Conservation (phyloP, 1,284 basidiomycete genomes). For the Naganishia liquefaciens region DNA sequence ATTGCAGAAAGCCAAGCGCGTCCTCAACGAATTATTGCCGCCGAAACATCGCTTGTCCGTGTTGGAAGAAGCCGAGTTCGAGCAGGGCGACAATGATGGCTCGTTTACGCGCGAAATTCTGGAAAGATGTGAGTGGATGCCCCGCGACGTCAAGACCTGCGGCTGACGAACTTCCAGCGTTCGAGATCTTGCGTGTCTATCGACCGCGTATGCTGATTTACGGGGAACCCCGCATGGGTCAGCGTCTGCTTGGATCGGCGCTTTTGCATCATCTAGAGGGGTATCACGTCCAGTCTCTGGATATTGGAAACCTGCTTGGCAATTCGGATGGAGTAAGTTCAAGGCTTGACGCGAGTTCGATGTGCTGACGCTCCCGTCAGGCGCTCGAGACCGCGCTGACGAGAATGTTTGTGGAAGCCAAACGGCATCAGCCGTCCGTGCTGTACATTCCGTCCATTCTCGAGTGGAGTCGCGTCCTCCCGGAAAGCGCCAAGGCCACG, state of each 20-base stretch:
- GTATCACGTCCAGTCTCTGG: conserved; percentile 90
- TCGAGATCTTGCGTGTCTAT: conserved; percentile 87
- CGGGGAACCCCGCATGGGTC: conserved; percentile 85
- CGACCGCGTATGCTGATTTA: conserved; percentile 85
- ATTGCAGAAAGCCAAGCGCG: conserved; percentile 69
- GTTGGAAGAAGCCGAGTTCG: conserved; percentile 91
- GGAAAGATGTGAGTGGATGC: conserved; percentile 68
- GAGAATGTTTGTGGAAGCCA: conserved; percentile 96
- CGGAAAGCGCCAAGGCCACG: conserved; percentile 80
- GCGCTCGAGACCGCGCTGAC: conserved; percentile 90
- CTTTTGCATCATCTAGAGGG: conserved; percentile 92
- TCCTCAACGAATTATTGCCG: conserved; percentile 71
- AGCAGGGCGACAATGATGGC: conserved; percentile 66
- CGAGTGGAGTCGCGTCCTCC: conserved; percentile 81
- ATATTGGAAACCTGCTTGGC: conserved; percentile 82
- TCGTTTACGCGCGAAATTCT: conserved; percentile 79
- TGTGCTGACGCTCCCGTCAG: conserved; percentile 52
- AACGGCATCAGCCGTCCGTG: conserved; percentile 93
- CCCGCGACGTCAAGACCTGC: conserved; percentile 10
- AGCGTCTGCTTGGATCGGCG: conserved; percentile 83
- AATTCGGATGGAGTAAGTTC: conserved; percentile 77
- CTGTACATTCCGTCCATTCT: conserved; percentile 89
- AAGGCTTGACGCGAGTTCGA: neutral
- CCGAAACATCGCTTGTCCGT: conserved; percentile 71
- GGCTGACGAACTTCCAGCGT: conserved; percentile 61